Evolutionary conservation across 2,329 filamentous ascomycete genomes (phyloP).

Genomic region (Cucurbitaria berberidis): DNA sequence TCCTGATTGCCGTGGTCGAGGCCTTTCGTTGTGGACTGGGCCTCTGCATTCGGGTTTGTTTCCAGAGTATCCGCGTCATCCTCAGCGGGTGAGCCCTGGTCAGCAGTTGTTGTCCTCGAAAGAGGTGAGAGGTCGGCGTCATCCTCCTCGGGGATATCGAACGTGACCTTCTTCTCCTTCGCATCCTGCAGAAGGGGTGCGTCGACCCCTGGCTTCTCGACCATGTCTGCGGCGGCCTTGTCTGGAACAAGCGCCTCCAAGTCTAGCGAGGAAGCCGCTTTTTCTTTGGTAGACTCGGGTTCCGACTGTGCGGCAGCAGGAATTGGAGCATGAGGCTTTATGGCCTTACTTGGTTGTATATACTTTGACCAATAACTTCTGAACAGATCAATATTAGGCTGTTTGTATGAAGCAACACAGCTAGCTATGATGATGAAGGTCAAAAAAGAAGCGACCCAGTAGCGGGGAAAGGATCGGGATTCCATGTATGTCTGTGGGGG

Average conservation of each 20-base stretch:
- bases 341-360: slow-evolving; percentile 14
- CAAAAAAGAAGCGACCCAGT: slow-evolving; percentile 15
- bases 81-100: slow-evolving; percentile 29
- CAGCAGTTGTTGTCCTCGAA: slow-evolving; percentile 42
- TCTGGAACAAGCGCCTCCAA: slow-evolving; percentile 8
- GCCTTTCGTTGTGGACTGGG: slow-evolving; percentile 11
- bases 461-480: slow-evolving; percentile 9
- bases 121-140: slow-evolving; percentile 44
- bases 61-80: slow-evolving; percentile 15
- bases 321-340: slow-evolving; percentile 11
- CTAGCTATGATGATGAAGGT: slow-evolving; percentile 17
- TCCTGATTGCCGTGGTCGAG: slow-evolving; percentile 30
- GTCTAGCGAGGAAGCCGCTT: slow-evolving; percentile 1
- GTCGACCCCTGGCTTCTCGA: slow-evolving; percentile 11
- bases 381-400: slow-evolving; percentile 13
- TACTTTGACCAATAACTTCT: slow-evolving; percentile 24
- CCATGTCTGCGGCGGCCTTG: slow-evolving; percentile 3
- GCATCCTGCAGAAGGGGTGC: slow-evolving; percentile 18
- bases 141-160: slow-evolving; percentile 39
- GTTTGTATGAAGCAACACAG: slow-evolving; percentile 20
- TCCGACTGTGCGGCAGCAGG: slow-evolving; percentile 11
- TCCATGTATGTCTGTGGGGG: slow-evolving; percentile 24
- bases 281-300: slow-evolving; percentile 4
- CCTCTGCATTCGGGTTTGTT: slow-evolving; percentile 11
- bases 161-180: slow-evolving; percentile 44